Percentiles rank a stretch among this genome's conserved stretches.
Conservation (phyloP, 202 grass and related monocot species). For the Saccharum hybrid region DNA sequence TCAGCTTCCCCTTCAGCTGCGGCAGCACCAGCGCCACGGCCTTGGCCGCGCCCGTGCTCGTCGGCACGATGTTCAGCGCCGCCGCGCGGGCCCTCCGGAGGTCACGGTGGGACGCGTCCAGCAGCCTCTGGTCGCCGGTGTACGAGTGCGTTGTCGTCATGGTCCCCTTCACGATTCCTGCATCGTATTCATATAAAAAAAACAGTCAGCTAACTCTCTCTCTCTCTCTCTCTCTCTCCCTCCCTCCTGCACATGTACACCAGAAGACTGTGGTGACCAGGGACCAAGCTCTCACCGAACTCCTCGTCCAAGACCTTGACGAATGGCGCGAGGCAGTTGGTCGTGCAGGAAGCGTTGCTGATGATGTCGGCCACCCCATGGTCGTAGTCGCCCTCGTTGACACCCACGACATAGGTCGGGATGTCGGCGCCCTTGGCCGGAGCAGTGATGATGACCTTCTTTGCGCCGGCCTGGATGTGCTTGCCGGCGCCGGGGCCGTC, state of each 20-base stretch:
- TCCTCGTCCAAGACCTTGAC: constrained; percentile 94
- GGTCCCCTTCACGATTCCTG: constrained; percentile 95
- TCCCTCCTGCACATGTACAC: background rate
- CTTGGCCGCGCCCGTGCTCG: constrained; percentile 94
- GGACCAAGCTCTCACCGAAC: constrained; percentile 60
- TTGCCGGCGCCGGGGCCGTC: constrained; percentile 98
- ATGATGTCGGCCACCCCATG: constrained; percentile 84
- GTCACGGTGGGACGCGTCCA: constrained; percentile 96
- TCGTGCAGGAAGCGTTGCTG: constrained; percentile 99
- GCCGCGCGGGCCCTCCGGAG: constrained; percentile 78
- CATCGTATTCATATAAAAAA: background rate
- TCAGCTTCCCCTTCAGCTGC: constrained; percentile 94
- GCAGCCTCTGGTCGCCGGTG: constrained; percentile 96
- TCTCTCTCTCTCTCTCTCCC: no score
- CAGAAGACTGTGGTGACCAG: background rate
- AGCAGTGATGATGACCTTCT: constrained; percentile 98
- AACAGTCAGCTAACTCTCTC: background rate
- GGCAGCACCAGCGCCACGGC: constrained; percentile 94
- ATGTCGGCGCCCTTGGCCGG: constrained; percentile 98
- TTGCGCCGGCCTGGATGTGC: constrained; percentile 95
- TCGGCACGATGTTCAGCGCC: constrained; percentile 98
- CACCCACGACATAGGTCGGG: constrained; percentile 93
- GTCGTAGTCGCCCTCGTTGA: constrained; percentile 89
- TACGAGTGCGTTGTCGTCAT: constrained; percentile 99
- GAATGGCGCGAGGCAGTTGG: constrained; percentile 96